These are phyloP conservation scores for Pisolithus albus DNA, from an alignment of 768 basidiomycete genomes.

Conservation along the genomic window DNA sequence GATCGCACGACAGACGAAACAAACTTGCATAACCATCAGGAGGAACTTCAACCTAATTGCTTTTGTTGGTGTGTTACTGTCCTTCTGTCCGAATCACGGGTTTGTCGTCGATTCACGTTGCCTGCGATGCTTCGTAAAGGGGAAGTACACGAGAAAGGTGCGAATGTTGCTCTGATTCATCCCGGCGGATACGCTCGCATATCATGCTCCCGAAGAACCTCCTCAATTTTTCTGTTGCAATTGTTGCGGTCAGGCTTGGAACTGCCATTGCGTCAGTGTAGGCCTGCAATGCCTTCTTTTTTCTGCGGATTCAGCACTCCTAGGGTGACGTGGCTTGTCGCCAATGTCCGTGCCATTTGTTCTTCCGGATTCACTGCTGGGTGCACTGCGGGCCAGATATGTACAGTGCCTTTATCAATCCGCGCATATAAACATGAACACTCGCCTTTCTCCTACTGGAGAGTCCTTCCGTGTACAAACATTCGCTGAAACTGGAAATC, in stretches of 20 bases:
- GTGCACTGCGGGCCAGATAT: constrained; percentile 66
- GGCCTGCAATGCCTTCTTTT: too few species aligned
- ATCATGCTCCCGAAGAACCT: constrained; percentile 72
- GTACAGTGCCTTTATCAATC: background rate
- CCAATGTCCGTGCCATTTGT: constrained; percentile 42
- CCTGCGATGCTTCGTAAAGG: background rate
- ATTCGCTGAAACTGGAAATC: constrained; percentile 78
- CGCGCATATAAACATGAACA: background rate
- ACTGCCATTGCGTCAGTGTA: too few species aligned
- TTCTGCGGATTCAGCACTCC: too few species aligned
- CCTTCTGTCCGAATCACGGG: constrained; percentile 19
- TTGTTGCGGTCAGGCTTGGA: constrained; percentile 34
- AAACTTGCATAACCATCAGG: constrained; percentile 23
- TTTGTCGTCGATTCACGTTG: too few species aligned
- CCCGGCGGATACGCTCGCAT: constrained; percentile 91
- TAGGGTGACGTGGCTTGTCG: constrained; percentile 35
- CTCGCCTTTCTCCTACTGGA: constrained; percentile 2
- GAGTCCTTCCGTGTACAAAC: constrained; percentile 79
- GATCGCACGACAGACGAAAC: too few species aligned
- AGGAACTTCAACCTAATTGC: too few species aligned
- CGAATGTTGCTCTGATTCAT: constrained; percentile 74
- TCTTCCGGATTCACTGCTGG: constrained; percentile 46
- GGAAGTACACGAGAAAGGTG: constrained; percentile 30
- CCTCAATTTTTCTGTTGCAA: constrained; percentile 72
- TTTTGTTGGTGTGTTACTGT: constrained; percentile 47